These are phyloP conservation scores for Sisymbrium irio DNA, from an alignment of 345 rosid genomes.

Conservation along the genomic window DNA sequence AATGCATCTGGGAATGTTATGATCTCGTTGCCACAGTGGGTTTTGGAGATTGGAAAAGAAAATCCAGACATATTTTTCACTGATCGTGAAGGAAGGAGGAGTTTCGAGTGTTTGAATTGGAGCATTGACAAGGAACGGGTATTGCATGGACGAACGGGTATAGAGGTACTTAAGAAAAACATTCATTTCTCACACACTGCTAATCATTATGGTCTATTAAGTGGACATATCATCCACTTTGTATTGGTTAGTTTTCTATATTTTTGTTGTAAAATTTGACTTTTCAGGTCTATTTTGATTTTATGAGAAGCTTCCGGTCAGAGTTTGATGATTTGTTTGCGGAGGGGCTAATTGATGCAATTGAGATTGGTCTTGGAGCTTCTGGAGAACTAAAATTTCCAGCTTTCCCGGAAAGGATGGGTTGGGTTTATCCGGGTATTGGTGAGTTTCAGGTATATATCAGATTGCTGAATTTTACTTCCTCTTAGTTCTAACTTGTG, in stretches of 20 bases:
- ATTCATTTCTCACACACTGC: background rate
- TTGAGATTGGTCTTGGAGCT: conserved; percentile 93
- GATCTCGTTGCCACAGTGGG: conserved; percentile 89
- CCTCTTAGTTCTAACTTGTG: background rate
- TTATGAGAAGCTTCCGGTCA: conserved; percentile 93
- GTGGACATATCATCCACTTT: background rate
- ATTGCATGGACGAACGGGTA: conserved; percentile 82
- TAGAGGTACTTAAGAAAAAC: conserved; percentile 54
- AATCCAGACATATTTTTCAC: conserved; percentile 88
- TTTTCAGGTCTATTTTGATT: conserved; percentile 87
- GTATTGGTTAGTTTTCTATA: background rate
- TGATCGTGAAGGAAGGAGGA: conserved; percentile 86
- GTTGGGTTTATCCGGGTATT: conserved; percentile 94
- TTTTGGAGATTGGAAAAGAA: conserved; percentile 84
- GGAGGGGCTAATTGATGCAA: conserved; percentile 61
- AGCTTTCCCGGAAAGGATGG: conserved; percentile 77
- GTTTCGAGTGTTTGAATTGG: conserved; percentile 80
- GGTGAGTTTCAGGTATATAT: conserved; percentile 95
- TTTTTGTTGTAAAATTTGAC: conserved; percentile 2
- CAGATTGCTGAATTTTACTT: conserved; percentile 16
- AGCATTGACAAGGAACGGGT: conserved; percentile 90
- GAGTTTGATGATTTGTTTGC: conserved; percentile 83
- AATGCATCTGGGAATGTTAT: conserved; percentile 48
- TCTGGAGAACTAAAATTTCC: conserved; percentile 90
- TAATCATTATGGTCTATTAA: background rate